Evolutionary conservation across 805 yeast species (phyloP).

Genomic region (Candida pini): DNA sequence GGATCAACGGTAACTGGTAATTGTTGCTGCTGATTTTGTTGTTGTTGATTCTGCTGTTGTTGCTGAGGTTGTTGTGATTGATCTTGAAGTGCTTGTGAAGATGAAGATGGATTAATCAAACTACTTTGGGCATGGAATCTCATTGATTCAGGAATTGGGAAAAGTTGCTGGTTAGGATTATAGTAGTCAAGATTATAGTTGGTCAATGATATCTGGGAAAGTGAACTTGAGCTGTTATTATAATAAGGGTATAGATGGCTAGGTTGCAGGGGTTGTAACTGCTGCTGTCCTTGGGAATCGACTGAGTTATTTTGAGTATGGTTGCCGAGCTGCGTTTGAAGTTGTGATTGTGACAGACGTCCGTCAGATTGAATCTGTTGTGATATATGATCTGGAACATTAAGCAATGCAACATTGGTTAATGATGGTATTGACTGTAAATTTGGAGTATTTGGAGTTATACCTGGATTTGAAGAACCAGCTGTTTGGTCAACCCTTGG

Average conservation of each 20-base stretch:
- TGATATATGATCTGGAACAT: slow-evolving; percentile 17
- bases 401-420: slow-evolving; percentile 13
- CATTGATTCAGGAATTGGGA: slow-evolving; percentile 15
- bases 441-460: slow-evolving; percentile 5
- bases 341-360: slow-evolving; percentile 2
- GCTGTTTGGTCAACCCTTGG: slow-evolving; percentile 1
- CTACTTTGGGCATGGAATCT: too few species aligned
- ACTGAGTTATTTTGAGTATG: too few species aligned
- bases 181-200: slow-evolving; percentile 21
- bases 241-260: slow-evolving; percentile 1
- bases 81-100: too few species aligned
- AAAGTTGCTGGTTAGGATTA: slow-evolving; percentile 16
- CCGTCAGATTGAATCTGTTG: neutral
- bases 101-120: too few species aligned
- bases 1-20: slow-evolving; percentile 26
- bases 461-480: neutral
- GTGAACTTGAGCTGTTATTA: slow-evolving; percentile 9
- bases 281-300: too few species aligned
- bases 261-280: neutral
- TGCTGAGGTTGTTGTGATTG: too few species aligned
- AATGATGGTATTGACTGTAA: slow-evolving; percentile 7
- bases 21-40: slow-evolving; percentile 6
- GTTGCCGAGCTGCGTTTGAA: too few species aligned
- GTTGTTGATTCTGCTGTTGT: slow-evolving; percentile 3
- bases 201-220: slow-evolving; percentile 16